Evolutionary conservation across 441 rosid species (phyloP), one percentile per base, ranked within the genome.

Genomic region (Erodium texanum): DNA sequence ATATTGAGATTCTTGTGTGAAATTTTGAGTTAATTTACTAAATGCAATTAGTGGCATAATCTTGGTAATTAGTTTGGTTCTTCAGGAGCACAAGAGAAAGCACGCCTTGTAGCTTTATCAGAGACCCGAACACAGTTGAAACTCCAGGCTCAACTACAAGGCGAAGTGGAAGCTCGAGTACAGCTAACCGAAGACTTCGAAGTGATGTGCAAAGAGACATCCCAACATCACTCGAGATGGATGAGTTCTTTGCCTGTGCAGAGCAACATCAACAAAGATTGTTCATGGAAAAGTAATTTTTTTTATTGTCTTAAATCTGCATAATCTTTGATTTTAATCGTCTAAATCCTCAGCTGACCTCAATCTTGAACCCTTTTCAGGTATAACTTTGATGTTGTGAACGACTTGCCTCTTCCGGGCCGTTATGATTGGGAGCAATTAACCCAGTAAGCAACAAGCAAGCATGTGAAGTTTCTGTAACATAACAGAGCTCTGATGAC

Each of bases 361-460:
- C 5, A 29, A 29, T 29, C 34, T 29, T 29, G 6, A 9, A 38
- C 10, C 45, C 7, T 10, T 68, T 67, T 48, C 82, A 87, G 93
- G 83, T 87, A 85, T 78, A 85, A 87, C 82, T 87, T 82, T 63
- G 93, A 87, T 76, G 71, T 82, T 29, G 79, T 73, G 78, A 84
- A 76, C 54, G 93, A 84, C 70, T 3, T 73, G 48, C 90, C 93
- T 9, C 85, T 85, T 50, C 73, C 79, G 0, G 93, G 93, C 54
- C 85, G 85, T 0, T 85, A 80, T 23, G 88, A 82, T 58, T 87
- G 93, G 93, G 85, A 75, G 62, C 82, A 77, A 77, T 74, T 84
- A 63, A 22, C 5, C 65, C 84, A 29, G 34, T 29, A 29, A 29
- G n/a, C n/a, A n/a, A n/a, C 82, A 73, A 76, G 71, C 43, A 20